Conservation (phyloP, 441 rosid species). For the Populus hybrid region DNA sequence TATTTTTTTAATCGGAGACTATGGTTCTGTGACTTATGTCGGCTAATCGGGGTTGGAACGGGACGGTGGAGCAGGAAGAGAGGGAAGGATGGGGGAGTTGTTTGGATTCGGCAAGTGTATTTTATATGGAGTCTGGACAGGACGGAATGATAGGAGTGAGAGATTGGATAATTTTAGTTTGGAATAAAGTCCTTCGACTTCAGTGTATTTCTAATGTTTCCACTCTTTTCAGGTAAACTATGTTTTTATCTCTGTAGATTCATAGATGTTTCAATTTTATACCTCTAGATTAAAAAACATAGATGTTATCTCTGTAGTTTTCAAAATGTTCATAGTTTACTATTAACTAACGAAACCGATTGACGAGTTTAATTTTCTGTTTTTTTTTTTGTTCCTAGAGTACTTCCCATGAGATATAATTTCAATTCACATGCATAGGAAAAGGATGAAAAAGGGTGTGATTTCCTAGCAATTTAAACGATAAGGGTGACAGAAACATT, state of each 20-base stretch:
- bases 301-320: too few species aligned
- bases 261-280: neutral
- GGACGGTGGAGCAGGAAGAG: slow-evolving; percentile 18
- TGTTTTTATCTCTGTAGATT: neutral
- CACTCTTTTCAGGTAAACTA: neutral
- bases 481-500: too few species aligned
- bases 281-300: too few species aligned
- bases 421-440: too few species aligned
- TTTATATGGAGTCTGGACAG: neutral
- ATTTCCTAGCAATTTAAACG: too few species aligned
- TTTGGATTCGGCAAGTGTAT: neutral
- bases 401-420: too few species aligned
- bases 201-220: neutral
- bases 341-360: too few species aligned
- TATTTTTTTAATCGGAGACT: slow-evolving; percentile 14
- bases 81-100: neutral
- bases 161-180: neutral
- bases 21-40: slow-evolving; percentile 38
- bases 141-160: slow-evolving; percentile 6
- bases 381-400: too few species aligned
- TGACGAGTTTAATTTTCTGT: too few species aligned
- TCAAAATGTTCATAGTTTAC: too few species aligned
- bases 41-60: slow-evolving; percentile 37
- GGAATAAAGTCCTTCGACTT: slow-evolving; percentile 3
- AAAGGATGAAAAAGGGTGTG: too few species aligned